Evolutionary conservation across 2,329 filamentous ascomycete species (phyloP), one percentile per base, ranked within the genome.

Genomic region (Lachnellula cervina): DNA sequence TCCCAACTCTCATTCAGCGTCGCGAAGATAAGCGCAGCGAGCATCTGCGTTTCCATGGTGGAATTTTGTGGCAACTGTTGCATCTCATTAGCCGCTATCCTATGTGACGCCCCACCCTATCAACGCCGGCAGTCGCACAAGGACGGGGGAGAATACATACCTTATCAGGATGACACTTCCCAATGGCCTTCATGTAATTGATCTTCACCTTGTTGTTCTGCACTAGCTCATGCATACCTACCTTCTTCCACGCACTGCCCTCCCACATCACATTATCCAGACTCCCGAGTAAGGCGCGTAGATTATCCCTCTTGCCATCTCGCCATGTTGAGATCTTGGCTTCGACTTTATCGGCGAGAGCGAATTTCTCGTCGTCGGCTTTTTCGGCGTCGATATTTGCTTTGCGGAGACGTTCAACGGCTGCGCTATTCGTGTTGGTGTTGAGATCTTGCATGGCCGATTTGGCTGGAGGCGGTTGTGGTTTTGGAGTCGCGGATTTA

Each of bases 81-180:
- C 9, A 47, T 43, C 28, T 16, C 17, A 54, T 56, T 50, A 52
- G 17, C 49, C 16, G 46, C 7, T 23, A 19, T 40, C 16, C 44
- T n/a, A n/a, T 49, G 2, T 11, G 11, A 32, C 28, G 28, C 28
- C 8, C 28, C 28, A 32, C 28, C 8, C 1, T 8, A 8, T 9
- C 28, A 32, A 32, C 28, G 28, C 28, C 8, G 8, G 2, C 28
- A 32, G 28, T 11, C 28, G 19, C 11, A 11, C 9, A 23, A 43
- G 34, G 35, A 14, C n/a, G 17, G 32, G 17, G 17, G 16, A n/a
- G 3, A n/a, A 25, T 63, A 72, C 83, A 73, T 79, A 97, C 94
- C 87, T 99, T 99, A 72, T 99, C 94, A 58, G 94, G 94, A 79
- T 99, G 94, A 64, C 94, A 94, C 79, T 97, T 97, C 11, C 87